Conservation (phyloP, 371 early-diverging fungal genomes). For the Mortierella sp. region DNA sequence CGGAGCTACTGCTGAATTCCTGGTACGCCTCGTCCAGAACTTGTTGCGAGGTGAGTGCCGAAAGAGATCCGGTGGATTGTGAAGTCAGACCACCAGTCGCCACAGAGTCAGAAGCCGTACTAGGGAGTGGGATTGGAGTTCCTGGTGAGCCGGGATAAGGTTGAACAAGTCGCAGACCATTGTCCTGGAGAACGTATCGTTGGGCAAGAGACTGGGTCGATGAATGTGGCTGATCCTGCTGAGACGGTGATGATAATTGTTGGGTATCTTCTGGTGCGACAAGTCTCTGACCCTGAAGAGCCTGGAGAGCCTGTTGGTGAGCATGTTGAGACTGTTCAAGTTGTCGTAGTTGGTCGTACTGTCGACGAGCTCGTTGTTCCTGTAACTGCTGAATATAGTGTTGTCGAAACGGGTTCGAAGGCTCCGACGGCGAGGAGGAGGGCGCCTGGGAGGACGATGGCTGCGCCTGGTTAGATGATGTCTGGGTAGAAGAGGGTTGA, state of each 20-base stretch:
- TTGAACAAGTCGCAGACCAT: constrained; percentile 41
- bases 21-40: constrained; percentile 25
- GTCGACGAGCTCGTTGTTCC: constrained; percentile 11
- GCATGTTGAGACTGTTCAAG: constrained; percentile 11
- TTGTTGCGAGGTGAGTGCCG: background rate
- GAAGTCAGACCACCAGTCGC: background rate
- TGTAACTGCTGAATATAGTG: constrained; percentile 22
- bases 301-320: constrained; percentile 12
- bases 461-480: background rate
- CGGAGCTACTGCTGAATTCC: constrained; percentile 35
- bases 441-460: background rate
- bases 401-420: constrained; percentile 2
- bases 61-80: background rate
- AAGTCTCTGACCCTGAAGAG: constrained; percentile 24
- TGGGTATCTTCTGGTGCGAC: constrained; percentile 26
- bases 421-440: background rate
- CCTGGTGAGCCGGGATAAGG: constrained; percentile 23
- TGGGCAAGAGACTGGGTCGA: constrained; percentile 1
- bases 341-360: background rate
- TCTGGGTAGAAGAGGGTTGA: background rate
- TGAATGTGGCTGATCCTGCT: background rate
- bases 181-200: constrained; percentile 27
- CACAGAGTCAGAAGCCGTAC: background rate
- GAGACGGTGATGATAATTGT: background rate
- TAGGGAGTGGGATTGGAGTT: constrained; percentile 13